A percentile compares a stretch with the other conserved stretches of the same genome.
phyloP scores from a whole-genome alignment of 2,329 filamentous ascomycete species.

The Zarea fungicola region DNA sequence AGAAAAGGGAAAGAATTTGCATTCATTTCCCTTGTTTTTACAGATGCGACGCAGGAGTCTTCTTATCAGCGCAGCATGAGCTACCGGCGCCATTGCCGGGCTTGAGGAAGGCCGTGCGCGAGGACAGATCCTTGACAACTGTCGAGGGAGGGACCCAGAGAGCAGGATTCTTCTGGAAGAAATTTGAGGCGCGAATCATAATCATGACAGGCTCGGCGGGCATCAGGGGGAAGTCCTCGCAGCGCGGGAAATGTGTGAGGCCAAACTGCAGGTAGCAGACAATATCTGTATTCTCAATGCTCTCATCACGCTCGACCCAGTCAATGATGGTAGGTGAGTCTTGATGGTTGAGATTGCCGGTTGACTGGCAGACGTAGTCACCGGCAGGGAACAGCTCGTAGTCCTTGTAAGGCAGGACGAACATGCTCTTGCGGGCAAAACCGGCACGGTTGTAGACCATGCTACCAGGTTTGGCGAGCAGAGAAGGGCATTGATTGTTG shows the following conservation, averaged over 20 bases:
- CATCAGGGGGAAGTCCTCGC: conserved; percentile 67
- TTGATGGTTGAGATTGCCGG: conserved; percentile 24
- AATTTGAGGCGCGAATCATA: conserved; percentile 45
- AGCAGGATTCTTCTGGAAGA: conserved; percentile 47
- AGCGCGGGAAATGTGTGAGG: conserved; percentile 56
- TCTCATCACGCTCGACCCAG: conserved; percentile 45
- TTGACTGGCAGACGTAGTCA: conserved; percentile 42
- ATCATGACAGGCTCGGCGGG: conserved; percentile 52
- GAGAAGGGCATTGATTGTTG: conserved; percentile 39
- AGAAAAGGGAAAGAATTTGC: too few species aligned
- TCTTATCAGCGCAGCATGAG: conserved; percentile 14
- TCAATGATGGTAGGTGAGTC: conserved; percentile 29
- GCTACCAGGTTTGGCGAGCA: conserved; percentile 37
- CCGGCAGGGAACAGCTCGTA: conserved; percentile 39
- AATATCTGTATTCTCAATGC: conserved; percentile 44
- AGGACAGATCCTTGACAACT: conserved; percentile 28
- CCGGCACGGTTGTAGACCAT: conserved; percentile 34
- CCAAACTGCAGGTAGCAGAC: conserved; percentile 48
- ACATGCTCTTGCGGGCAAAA: conserved; percentile 38
- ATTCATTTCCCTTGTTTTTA: neutral
- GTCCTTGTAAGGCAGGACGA: conserved; percentile 38
- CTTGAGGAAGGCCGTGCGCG: conserved; percentile 17
- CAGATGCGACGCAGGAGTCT: conserved; percentile 15
- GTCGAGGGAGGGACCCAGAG: conserved; percentile 43
- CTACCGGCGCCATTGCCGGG: neutral